Evolutionary conservation across 1,284 basidiomycete genomes (phyloP).

Genomic region (Takashimella koratensis): DNA sequence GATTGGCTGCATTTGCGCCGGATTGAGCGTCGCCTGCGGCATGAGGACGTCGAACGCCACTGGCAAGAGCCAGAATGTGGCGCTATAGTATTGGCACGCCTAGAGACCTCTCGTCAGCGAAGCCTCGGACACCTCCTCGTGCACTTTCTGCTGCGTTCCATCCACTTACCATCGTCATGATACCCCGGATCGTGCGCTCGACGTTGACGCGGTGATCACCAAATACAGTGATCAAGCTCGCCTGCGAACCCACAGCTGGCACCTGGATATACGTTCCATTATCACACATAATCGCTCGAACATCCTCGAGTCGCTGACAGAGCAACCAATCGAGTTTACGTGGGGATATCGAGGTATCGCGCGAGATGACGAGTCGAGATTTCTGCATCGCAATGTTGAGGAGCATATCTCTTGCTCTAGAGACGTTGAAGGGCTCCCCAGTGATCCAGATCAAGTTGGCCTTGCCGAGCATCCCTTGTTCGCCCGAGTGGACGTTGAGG

Average conservation of each 20-base stretch:
- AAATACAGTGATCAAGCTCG: slow-evolving; percentile 87
- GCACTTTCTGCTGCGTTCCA: too few relatives aligned
- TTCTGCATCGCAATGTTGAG: slow-evolving; percentile 81
- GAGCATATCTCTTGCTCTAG: slow-evolving; percentile 91
- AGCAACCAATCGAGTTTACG: slow-evolving; percentile 99
- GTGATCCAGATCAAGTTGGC: slow-evolving; percentile 88
- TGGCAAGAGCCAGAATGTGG: slow-evolving; percentile 92
- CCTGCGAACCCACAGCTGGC: slow-evolving; percentile 66
- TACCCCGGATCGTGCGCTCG: slow-evolving; percentile 86
- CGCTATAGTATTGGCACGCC: slow-evolving; percentile 94
- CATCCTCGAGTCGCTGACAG: slow-evolving; percentile 83
- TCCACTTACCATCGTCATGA: slow-evolving; percentile 89
- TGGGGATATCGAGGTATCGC: slow-evolving; percentile 89
- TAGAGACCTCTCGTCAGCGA: slow-evolving; percentile 40
- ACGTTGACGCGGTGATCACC: slow-evolving; percentile 94
- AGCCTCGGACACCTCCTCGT: too few relatives aligned
- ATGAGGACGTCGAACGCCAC: slow-evolving; percentile 88
- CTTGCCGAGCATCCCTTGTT: slow-evolving; percentile 52
- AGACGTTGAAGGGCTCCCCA: slow-evolving; percentile 94
- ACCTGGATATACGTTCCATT: slow-evolving; percentile 95
- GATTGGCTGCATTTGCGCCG: slow-evolving; percentile 76
- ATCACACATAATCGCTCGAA: slow-evolving; percentile 89
- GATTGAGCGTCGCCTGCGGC: slow-evolving; percentile 69
- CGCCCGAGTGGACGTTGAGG: slow-evolving; percentile 44
- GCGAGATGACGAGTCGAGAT: slow-evolving; percentile 74